Base-by-base conservation (phyloP, 257 asterid genomes). In the Jacaranda copaia region DNA sequence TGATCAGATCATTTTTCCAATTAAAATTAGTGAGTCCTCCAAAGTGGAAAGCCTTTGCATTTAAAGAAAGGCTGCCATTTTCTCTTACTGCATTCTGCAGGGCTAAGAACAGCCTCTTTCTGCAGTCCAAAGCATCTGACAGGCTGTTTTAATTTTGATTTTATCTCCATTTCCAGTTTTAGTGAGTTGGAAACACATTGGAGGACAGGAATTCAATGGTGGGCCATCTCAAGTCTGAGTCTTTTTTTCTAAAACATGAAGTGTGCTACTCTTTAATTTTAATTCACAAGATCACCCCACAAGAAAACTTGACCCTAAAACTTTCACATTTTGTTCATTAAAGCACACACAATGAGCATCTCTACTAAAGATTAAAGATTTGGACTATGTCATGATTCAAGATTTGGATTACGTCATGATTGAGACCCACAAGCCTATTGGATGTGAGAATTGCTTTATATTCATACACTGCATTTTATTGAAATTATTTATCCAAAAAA, bases 181-280 rank as follows among this genome's bases (percentile, higher is more conserved):
- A 19, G 74, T 58, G 77, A 70, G 81, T 38, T 75, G 72, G 58
- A 79, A 25, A 75, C 62, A 63, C 74, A 68, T 83, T 58, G 65
- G 75, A 74, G 81, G 91, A 85, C 96, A 88, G 83, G 80, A 84
- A 79, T 84, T 88, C 86, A 79, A 84, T 60, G 74, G 93, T 81
- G 91, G 95, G 90, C 84, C 92, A 83, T 78, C 61, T 25, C 81
- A 79, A 79, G 75, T 75, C 66, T 66, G 79, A 73, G 84, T 74
- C 84, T 77, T 85, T 78, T 78, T 74, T 79, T 45, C 56, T 8
- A 55, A 77, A 79, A 75, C 70, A 81, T 82, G 81, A 46, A 70
- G 72, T 42, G 66, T 45, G 62, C 59, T 59, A 83, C 18, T 85
- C 87, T 77, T 87, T 83, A 25, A 25, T 25, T 77, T 87, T 83